Base-by-base conservation (phyloP, 257 asterid genomes). In the Nicotiana tabacum region DNA sequence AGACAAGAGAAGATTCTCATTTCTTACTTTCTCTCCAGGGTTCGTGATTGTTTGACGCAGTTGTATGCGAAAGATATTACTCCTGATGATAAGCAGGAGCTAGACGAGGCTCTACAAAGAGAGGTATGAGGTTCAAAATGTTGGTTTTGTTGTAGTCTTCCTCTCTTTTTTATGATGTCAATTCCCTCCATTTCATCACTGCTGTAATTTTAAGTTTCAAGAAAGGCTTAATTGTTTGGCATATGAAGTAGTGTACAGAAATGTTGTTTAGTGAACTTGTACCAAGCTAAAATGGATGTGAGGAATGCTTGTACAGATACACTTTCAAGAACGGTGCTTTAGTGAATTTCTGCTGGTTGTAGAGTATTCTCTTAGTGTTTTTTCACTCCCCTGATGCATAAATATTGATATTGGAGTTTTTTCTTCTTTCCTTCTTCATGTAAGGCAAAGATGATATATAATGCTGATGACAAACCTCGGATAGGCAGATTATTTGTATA, bases 41-140 rank as follows among this genome's bases (percentile, higher is more conserved):
- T 95, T 77, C 97, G 99, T 32, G 84, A 92, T 79, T 93, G 97
- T 87, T 86, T 93, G 88, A 92, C 98, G 57, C 98, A 92, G 91
- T 83, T 93, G 35, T 86, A 90, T 77, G 99, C 91, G 17, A 91
- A 92, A 86, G 99, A 95, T 83, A 91, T 95, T 56, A 93, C 98
- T 60, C 97, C 99, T 56, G 97, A 93, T 72, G 99, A 95, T 79
- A 95, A 91, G 88, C 97, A 90, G 89, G 99, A 95, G 90, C 98
- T 95, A 84, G 99, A 93, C 33, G 99, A 95, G 92, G 95, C 98
- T 78, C 84, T 92, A 43, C 99, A 95, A 83, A 90, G 99, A 89
- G 99, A 95, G 97, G 99, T 92, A 88, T 76, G 88, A 60, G 77
- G 67, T 81, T 65, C 76, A 68, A 30, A 43, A n/a, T 65, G 60